Evolutionary conservation across 805 yeast species (phyloP).

Genomic region (Candida morakotiae): DNA sequence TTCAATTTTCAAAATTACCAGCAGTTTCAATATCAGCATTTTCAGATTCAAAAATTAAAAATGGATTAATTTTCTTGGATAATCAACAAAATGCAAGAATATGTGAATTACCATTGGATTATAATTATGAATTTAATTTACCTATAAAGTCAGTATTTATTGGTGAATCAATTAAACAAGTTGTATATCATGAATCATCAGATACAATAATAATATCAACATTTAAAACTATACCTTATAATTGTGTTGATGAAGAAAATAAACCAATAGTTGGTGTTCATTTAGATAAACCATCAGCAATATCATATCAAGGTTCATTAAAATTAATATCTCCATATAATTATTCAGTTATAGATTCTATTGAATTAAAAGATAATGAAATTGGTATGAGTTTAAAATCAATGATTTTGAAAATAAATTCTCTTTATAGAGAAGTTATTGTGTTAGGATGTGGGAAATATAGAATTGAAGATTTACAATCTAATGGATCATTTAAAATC

Average conservation of each 20-base stretch:
- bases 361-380: conserved; percentile 66
- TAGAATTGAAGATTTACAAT: conserved; percentile 74
- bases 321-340: conserved; percentile 66
- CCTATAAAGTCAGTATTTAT: conserved; percentile 50
- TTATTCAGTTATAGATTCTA: conserved; percentile 73
- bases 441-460: conserved; percentile 76
- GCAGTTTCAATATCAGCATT: conserved; percentile 64
- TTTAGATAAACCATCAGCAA: conserved; percentile 50
- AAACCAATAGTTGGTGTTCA: conserved; percentile 54
- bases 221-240: conserved; percentile 52
- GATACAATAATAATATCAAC: conserved; percentile 63
- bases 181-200: conserved; percentile 67
- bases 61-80: conserved; percentile 70
- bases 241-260: conserved; percentile 73
- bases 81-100: conserved; percentile 65
- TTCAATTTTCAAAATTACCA: conserved; percentile 61
- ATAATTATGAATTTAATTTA: conserved; percentile 55
- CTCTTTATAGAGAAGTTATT: conserved; percentile 58
- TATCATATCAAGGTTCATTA: conserved; percentile 55
- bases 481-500: conserved; percentile 73
- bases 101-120: conserved; percentile 42
- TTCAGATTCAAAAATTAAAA: conserved; percentile 31
- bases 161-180: conserved; percentile 59
- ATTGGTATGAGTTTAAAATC: conserved; percentile 55
- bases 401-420: conserved; percentile 46